Evolutionary conservation across 495 filamentous ascomycete species (phyloP), one percentile per base, ranked within the genome.

Genomic region (Aspergillus wentii): DNA sequence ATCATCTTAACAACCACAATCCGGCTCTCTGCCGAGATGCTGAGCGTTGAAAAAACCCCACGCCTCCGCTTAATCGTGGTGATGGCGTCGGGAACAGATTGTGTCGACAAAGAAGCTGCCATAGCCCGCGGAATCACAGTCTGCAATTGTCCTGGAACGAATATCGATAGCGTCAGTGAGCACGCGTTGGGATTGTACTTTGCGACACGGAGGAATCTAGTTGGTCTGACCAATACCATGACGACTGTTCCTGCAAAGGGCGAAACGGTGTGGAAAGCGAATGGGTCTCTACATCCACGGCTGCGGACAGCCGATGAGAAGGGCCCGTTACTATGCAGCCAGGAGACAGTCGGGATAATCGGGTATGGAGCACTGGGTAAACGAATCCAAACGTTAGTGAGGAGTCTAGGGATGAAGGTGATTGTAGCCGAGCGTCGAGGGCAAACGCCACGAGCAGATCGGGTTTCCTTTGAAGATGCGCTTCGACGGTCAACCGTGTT

Each of bases 131-230:
- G 68, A 1, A 59, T 79, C 33, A 43, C 50, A 0, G 67, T 79
- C 0, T 54, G 51, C 31, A 70, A 75, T 51, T 65, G 62, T 1
- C 74, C 73, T 9, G 59, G 59, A 8, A 65, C 68, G 19, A 78
- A 75, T 36, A 57, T 69, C 8, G 68, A 68, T 14, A 55, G 60
- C 8, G 75, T 79, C 2, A 66, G 61, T n/a, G 75, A 79, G 46
- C 74, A 79, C 48, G 67, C 64, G 0, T 49, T 78, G 17, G 62
- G 60, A 9, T 51, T 76, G n/a, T 80, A 75, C 42, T 80, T 75
- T 45, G 65, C 72, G 1, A 44, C 67, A 21, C 57, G 73, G 26
- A 52, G 74, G 17, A 57, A 57, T 8, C 47, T 75, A 5, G 53
- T 66, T 1, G 35, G 59, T 11, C 46, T 74, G 37, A 62, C 57